Evolutionary conservation across 768 basidiomycete genomes (phyloP).

Genomic region (Trametopsis cervina): DNA sequence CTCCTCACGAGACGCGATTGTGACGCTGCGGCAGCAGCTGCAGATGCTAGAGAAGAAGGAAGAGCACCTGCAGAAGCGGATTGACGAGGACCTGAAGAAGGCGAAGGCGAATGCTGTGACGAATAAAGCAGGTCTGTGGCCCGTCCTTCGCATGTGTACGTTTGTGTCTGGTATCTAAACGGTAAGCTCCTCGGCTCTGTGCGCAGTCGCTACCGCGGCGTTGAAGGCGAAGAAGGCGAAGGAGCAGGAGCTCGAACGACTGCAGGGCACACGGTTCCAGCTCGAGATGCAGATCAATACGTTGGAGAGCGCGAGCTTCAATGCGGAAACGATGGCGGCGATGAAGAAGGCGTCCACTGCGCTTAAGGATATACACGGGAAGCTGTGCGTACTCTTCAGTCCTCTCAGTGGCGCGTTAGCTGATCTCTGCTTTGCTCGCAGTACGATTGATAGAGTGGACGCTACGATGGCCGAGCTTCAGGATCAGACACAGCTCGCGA

Average conservation of each 20-base stretch:
- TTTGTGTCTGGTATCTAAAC: background rate
- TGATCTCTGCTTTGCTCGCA: slow-evolving; percentile 23
- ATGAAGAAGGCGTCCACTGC: slow-evolving; percentile 96
- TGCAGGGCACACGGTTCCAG: slow-evolving; percentile 82
- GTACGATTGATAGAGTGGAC: slow-evolving; percentile 85
- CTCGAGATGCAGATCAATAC: slow-evolving; percentile 97
- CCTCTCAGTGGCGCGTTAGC: background rate
- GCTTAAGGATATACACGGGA: slow-evolving; percentile 82
- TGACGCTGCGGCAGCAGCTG: slow-evolving; percentile 86
- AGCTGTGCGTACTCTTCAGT: slow-evolving; percentile 57
- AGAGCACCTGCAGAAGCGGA: slow-evolving; percentile 92
- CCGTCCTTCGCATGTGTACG: background rate
- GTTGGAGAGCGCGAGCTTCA: slow-evolving; percentile 94
- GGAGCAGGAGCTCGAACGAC: slow-evolving; percentile 79
- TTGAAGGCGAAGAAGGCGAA: slow-evolving; percentile 89
- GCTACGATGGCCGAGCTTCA: slow-evolving; percentile 79
- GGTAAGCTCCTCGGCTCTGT: background rate
- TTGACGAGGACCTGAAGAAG: slow-evolving; percentile 89
- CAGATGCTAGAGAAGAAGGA: slow-evolving; percentile 99
- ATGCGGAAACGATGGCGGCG: slow-evolving; percentile 93
- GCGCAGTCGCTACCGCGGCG: slow-evolving; percentile 78
- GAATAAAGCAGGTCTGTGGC: slow-evolving; percentile 83
- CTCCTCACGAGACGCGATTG: slow-evolving; percentile 87
- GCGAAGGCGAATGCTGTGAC: slow-evolving; percentile 89
- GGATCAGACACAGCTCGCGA: slow-evolving; percentile 88